Evolutionary conservation across 2,329 filamentous ascomycete species (phyloP).

Genomic region (Decorospora gaudefroyi): DNA sequence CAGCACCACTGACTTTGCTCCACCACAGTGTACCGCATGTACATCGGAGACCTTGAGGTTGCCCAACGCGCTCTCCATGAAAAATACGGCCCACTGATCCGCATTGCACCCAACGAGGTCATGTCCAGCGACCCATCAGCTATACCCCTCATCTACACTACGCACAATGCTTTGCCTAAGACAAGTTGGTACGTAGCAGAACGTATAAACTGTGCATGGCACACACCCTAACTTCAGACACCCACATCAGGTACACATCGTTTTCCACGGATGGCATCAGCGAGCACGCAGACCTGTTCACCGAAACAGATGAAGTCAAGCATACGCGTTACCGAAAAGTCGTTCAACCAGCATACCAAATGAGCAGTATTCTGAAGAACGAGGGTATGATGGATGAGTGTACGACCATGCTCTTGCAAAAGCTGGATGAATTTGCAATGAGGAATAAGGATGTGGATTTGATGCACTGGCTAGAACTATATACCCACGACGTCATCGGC

Average conservation of each 20-base stretch:
- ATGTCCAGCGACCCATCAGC: slow-evolving; percentile 14
- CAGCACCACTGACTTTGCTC: no score
- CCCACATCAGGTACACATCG: slow-evolving; percentile 14
- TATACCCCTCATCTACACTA: slow-evolving; percentile 22
- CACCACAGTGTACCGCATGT: slow-evolving; percentile 9
- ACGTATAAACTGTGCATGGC: no score
- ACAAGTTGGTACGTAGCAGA: slow-evolving; percentile 4
- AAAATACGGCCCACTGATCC: slow-evolving; percentile 16
- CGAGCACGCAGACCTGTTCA: slow-evolving; percentile 28
- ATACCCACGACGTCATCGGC: slow-evolving; percentile 49
- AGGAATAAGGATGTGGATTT: slow-evolving; percentile 27
- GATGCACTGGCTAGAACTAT: slow-evolving; percentile 36
- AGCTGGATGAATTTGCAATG: slow-evolving; percentile 24
- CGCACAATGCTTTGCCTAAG: slow-evolving; percentile 18
- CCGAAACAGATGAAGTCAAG: slow-evolving; percentile 24
- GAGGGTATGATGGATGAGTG: slow-evolving; percentile 34
- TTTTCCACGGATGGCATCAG: slow-evolving; percentile 18
- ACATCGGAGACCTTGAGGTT: slow-evolving; percentile 6
- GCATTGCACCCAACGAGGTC: slow-evolving; percentile 28
- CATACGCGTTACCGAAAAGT: slow-evolving; percentile 23
- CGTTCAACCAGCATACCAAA: slow-evolving; percentile 43
- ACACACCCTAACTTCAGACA: slow-evolving; percentile 1
- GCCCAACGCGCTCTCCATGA: slow-evolving; percentile 17
- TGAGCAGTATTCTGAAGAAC: slow-evolving; percentile 48
- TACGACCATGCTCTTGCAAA: slow-evolving; percentile 27